Evolutionary conservation across 1,139 yeast species (phyloP), one percentile per base, ranked within the genome.

Genomic region (Scheffersomyces insectosa): DNA sequence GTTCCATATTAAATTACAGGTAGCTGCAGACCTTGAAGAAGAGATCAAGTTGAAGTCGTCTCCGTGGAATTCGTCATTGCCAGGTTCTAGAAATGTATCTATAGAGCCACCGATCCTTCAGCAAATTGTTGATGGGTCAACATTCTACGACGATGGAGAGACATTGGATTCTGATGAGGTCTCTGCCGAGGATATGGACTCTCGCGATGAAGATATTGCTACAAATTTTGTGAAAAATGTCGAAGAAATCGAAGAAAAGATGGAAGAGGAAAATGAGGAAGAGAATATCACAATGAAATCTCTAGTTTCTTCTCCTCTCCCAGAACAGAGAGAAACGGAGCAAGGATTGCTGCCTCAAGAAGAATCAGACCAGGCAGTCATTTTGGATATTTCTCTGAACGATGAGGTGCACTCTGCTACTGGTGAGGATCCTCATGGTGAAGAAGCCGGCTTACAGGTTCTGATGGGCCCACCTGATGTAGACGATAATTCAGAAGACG

Each of bases 1-100:
- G 41, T 72, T 56, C 46, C 55, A 69, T 28, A 52, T 73, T 20
- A 61, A 60, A 40, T 58, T 73, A 35, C 54, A 54, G 31, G 63
- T 75, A 1, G 66, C 69, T 11, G 56, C 55, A 1, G 65, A 63
- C 16, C 55, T 70, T 37, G 67, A 65, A 43, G 51, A 54, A 27
- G 57, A 59, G 39, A 25, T 61, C 20, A 42, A 32, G 4, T 29
- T 43, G 15, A 37, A 23, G 23, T 44, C 51, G 11, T 43, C 51
- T 9, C 51, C 44, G 5, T 28, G 27, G 20, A 23, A 27, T 14
- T 37, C 35, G 6, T 15, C 34, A 2, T 10, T 12, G 5, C 20
- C 34, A 8, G 23, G 14, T 4, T 35, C 42, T 4, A 33, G 41
- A 16, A 39, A 28, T 20, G 30, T 14, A 7, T 38, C 37, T 5